These are phyloP conservation scores for Saussurea involucrata DNA, from an alignment of 129 eudicot species.

Conservation along the genomic window DNA sequence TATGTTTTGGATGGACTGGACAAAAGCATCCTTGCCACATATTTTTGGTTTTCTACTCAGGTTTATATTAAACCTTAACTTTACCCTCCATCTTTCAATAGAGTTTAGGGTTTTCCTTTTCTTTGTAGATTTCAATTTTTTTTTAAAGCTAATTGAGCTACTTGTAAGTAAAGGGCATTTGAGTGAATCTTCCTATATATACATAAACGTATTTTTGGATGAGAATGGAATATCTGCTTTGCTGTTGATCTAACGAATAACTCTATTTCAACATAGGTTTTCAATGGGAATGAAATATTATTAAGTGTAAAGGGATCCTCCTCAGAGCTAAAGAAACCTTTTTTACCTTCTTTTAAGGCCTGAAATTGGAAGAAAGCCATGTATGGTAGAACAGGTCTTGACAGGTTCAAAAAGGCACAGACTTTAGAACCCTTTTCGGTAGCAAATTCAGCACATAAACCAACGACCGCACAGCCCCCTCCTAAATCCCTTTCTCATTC, in stretches of 20 bases:
- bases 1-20: not conserved
- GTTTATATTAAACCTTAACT: not conserved
- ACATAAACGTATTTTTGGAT: not conserved
- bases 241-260: not conserved
- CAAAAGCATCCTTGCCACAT: not conserved
- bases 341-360: slow-evolving; percentile 5
- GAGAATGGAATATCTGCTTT: not conserved
- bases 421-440: slow-evolving; percentile 76
- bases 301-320: not conserved
- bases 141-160: not conserved
- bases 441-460: slow-evolving; percentile 39
- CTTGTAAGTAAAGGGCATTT: not conserved
- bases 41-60: not conserved
- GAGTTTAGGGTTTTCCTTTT: not conserved
- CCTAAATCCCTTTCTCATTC: slow-evolving; percentile 20
- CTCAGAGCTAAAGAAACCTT: not conserved
- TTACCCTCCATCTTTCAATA: not conserved
- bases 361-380: slow-evolving; percentile 25
- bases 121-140: not conserved
- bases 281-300: not conserved
- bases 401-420: slow-evolving; percentile 91
- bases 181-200: not conserved
- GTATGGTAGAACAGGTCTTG: slow-evolving; percentile 92
- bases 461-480: slow-evolving; percentile 28
- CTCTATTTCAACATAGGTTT: slow-evolving; percentile 12